Base-by-base conservation (phyloP, 805 yeast genomes). In the Candida tallmaniae region DNA sequence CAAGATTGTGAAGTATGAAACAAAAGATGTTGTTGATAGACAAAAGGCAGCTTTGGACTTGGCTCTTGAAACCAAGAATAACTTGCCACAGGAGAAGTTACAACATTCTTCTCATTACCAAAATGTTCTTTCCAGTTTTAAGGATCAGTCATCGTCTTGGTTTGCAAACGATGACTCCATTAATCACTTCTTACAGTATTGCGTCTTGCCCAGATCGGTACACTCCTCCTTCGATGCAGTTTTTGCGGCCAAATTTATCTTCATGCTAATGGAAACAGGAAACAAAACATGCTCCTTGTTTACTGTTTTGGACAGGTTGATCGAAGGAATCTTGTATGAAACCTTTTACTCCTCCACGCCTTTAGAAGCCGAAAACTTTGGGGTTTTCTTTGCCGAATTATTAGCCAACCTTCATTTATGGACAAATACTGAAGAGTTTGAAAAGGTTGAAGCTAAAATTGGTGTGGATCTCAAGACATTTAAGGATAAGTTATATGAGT, bases 171-270 rank as follows among this genome's bases (percentile, higher is more conserved):
- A 47, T 19, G 17, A 13, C 5, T 42, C 39, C 3, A 15, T 45
- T 2, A 30, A 34, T 14, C 20, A 58, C 1, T 74, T 86, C 31
- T 50, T 86, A 23, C 80, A 80, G 40, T 54, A 58, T 34, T 86
- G 96, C 54, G 46, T 86, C 5, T 56, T 88, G 9, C 96, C 96
- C 8, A 67, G 97, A 44, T 70, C 80, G 3, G 54, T 82, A 2
- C 87, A 82, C 43, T 84, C 96, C 0, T 78, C 94, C 0, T 74
- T 80, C 42, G 97, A 88, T 60, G 95, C 96, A 0, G 65, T 83
- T 0, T 89, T 62, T 51, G 58, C 78, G 23, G 76, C 83, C 0
- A 65, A 68, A 36, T 85, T 88, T 48, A 42, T 87, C 6, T 69
- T 76, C 37, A 59, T 66, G 28, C 46, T 78, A 13, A 76, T 79